A percentile compares a stretch with the other conserved stretches of the same genome.
These are phyloP conservation scores for Sungouiozyma intestinalis DNA, from an alignment of 805 yeast species.

Conservation along the genomic window DNA sequence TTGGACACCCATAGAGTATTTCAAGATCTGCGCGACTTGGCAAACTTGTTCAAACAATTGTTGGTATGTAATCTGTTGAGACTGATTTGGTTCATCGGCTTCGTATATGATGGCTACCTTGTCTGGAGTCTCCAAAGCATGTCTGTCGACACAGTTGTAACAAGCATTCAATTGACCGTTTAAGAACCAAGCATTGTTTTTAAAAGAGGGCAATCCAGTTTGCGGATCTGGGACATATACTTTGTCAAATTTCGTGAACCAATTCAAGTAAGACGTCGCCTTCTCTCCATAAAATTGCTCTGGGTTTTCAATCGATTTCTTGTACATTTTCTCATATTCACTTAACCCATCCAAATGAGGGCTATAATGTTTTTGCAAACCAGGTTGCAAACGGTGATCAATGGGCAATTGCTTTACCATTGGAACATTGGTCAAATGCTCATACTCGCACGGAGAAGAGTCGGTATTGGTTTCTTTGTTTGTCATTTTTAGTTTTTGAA, in stretches of 20 bases:
- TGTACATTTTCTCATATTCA: conserved; percentile 39
- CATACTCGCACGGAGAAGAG: conserved; percentile 12
- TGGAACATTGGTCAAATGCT: conserved; percentile 21
- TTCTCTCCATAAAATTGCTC: conserved; percentile 66
- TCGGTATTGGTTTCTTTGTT: not conserved
- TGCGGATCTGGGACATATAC: conserved; percentile 33
- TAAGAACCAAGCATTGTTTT: conserved; percentile 61
- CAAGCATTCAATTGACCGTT: conserved; percentile 74
- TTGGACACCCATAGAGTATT: conserved; percentile 48
- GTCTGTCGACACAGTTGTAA: conserved; percentile 75
- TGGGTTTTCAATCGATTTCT: conserved; percentile 71
- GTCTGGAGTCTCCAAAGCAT: conserved; percentile 60
- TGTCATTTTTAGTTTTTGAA: not conserved
- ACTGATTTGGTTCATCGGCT: conserved; percentile 60
- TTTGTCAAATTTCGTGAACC: conserved; percentile 69
- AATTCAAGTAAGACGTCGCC: conserved; percentile 62
- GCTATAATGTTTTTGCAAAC: conserved; percentile 26
- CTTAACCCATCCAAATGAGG: conserved; percentile 37
- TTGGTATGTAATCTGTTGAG: conserved; percentile 51
- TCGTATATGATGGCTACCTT: conserved; percentile 70
- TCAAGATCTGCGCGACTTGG: conserved; percentile 59
- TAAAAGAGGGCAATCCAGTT: conserved; percentile 31
- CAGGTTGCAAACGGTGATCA: conserved; percentile 13
- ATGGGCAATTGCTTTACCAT: conserved; percentile 16
- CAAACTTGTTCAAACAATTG: conserved; percentile 63